Evolutionary conservation across 257 asterid genomes (phyloP).

Genomic region (Ehretia macrophylla): DNA sequence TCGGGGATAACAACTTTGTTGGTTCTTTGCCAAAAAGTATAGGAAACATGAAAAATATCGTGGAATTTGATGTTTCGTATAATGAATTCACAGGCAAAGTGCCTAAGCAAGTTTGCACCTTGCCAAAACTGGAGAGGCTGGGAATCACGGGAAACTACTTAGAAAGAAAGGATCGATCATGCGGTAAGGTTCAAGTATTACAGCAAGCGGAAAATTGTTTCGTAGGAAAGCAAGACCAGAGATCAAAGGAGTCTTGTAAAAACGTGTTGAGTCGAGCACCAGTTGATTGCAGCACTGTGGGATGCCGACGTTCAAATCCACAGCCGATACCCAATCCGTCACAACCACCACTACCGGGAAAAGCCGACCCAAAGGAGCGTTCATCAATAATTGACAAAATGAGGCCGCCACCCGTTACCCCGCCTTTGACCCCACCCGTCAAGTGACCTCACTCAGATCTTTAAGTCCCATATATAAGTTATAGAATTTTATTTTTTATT

Average conservation of each 20-base stretch:
- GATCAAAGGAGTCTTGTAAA: slow-evolving; percentile 36
- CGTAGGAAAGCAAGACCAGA: slow-evolving; percentile 29
- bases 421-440: neutral
- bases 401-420: neutral
- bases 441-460: no score
- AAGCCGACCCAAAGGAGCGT: neutral
- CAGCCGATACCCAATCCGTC: neutral
- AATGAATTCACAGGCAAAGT: slow-evolving; percentile 54
- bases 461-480: no score
- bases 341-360: neutral
- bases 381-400: neutral
- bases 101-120: slow-evolving; percentile 45
- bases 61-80: slow-evolving; percentile 30
- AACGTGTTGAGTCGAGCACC: slow-evolving; percentile 23
- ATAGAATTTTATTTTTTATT: no score
- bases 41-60: slow-evolving; percentile 42
- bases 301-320: neutral
- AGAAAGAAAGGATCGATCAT: slow-evolving; percentile 37
- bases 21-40: slow-evolving; percentile 59
- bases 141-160: slow-evolving; percentile 49
- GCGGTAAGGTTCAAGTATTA: slow-evolving; percentile 26
- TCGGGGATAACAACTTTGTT: slow-evolving; percentile 44
- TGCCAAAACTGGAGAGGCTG: slow-evolving; percentile 50
- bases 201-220: slow-evolving; percentile 50
- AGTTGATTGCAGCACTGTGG: slow-evolving; percentile 34